A percentile compares a stretch with the other conserved stretches of the same genome.
Evolutionary conservation across 225 moss, liverwort and hornwort genomes (phyloP).

Genomic region (Asterella californica): DNA sequence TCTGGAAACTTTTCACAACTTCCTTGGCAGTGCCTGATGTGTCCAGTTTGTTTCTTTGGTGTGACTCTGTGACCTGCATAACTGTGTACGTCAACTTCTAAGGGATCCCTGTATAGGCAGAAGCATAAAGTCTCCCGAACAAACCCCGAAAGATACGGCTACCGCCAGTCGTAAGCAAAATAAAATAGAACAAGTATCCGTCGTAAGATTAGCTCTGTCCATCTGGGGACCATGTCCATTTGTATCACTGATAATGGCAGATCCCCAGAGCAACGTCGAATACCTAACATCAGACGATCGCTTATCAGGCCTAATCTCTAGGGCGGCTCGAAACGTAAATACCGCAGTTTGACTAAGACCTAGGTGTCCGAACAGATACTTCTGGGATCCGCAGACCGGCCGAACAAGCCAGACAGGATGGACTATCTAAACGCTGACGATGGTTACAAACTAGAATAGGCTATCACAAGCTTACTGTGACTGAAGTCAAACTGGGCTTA

Average conservation of each 20-base stretch:
- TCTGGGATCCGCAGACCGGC: no score
- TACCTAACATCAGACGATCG: neutral
- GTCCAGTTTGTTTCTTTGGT: slow-evolving; percentile 86
- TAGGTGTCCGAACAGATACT: no score
- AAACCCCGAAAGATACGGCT: neutral
- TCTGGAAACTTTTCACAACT: slow-evolving; percentile 70
- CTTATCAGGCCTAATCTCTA: neutral
- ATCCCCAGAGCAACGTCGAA: neutral
- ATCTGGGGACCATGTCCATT: neutral
- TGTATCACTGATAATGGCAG: neutral
- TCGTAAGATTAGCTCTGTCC: neutral
- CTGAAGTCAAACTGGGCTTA: no score
- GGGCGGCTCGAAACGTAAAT: neutral
- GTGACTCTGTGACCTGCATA: slow-evolving; percentile 85
- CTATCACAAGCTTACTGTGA: no score
- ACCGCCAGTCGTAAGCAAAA: neutral
- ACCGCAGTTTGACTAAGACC: neutral
- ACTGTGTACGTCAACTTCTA: neutral
- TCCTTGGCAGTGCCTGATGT: slow-evolving; percentile 98
- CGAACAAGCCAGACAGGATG: no score
- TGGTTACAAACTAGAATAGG: no score
- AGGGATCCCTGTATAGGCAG: neutral
- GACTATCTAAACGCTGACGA: no score
- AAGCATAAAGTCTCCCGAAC: neutral
- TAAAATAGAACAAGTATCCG: neutral